Percentiles rank a stretch among this genome's conserved stretches.
phyloP scores from a whole-genome alignment of 2,329 filamentous ascomycete species.

The Aspergillus quadricinctus region DNA sequence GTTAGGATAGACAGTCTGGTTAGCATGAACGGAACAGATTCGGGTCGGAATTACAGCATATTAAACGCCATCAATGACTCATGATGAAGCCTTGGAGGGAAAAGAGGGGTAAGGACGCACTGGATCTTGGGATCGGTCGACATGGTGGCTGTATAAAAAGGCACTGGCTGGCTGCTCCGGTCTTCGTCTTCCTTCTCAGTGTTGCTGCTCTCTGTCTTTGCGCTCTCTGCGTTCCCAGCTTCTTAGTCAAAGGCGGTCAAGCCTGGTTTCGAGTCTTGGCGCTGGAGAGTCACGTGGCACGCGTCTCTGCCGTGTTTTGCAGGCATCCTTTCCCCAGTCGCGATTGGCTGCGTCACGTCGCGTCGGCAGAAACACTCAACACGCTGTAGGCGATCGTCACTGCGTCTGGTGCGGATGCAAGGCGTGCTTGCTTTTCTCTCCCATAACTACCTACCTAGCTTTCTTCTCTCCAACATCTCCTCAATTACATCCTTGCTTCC shows the following conservation, averaged over 20 bases:
- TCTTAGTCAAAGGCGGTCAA: not conserved
- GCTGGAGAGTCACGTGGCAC: constrained; percentile 19
- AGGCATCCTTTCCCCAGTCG: constrained; percentile 15
- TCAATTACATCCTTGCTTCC: constrained; percentile 11
- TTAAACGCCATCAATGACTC: constrained; percentile 17
- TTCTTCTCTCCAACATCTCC: constrained; percentile 16
- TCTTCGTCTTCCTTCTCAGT: not conserved
- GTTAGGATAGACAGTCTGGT: constrained; percentile 28
- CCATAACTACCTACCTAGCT: not conserved
- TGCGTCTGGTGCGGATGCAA: constrained; percentile 30
- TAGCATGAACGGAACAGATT: constrained; percentile 7
- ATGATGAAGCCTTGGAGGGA: constrained; percentile 10
- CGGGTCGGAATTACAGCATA: not conserved
- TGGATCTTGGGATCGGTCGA: constrained; percentile 65
- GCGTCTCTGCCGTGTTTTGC: constrained; percentile 27
- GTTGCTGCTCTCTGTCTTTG: constrained; percentile 3
- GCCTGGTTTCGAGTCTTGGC: constrained; percentile 9
- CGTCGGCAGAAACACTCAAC: constrained; percentile 30
- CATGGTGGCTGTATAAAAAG: constrained; percentile 47
- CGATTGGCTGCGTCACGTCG: constrained; percentile 40
- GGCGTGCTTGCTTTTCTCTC: constrained; percentile 23
- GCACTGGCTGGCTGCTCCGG: constrained; percentile 3
- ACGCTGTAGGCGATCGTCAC: constrained; percentile 23
- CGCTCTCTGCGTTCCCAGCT: not conserved
- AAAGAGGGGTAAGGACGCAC: constrained; percentile 44